Base-by-base conservation (phyloP, 2,329 filamentous ascomycete species). In the Phialophora expanda region DNA sequence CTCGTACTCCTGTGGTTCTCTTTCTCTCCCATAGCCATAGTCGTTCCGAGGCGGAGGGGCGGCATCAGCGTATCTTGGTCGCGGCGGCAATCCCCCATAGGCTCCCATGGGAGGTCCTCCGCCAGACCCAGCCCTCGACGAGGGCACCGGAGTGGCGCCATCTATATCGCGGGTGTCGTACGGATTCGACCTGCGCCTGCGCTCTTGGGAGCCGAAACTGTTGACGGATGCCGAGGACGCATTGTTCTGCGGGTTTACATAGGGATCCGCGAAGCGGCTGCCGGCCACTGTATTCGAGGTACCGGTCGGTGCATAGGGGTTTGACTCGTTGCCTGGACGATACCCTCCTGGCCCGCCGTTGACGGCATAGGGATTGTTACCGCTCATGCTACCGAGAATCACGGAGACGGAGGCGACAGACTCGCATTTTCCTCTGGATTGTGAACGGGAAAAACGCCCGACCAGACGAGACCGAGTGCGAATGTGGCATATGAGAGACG, bases 221-320 rank as follows among this genome's bases (percentile, higher is more conserved):
- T 70, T 71, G 50, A 72, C 67, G 53, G 68, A 70, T 5, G 71
- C 65, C 26, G 64, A 69, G 41, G 71, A 72, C 24, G 58, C 63
- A 62, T 72, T 72, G 56, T 69, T 68, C 32, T 70, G 70, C 20
- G 53, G 53, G 50, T 59, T 64, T 5, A 68, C 56, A 46, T 72
- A 72, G 20, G 69, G 68, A 38, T 71, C 69, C 22, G 51, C 67
- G 44, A 66, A 69, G 41, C 67, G 67, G 48, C 65, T 61, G 32
- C 59, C 57, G 28, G 67, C 61, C 34, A 69, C 57, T 26, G 65
- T 58, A 22, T 67, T 65, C 51, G 67, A 34, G 8, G 61, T 57
- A 46, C 66, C 66, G 14, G 67, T 68, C 20, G 66, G 57, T 22
- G 67, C 69, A 54, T 71, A 71, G 5, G 69, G 69, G 44, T 71